Conservation (phyloP, 2,329 filamentous ascomycete genomes). For the Trichoderma brevicompactum region DNA sequence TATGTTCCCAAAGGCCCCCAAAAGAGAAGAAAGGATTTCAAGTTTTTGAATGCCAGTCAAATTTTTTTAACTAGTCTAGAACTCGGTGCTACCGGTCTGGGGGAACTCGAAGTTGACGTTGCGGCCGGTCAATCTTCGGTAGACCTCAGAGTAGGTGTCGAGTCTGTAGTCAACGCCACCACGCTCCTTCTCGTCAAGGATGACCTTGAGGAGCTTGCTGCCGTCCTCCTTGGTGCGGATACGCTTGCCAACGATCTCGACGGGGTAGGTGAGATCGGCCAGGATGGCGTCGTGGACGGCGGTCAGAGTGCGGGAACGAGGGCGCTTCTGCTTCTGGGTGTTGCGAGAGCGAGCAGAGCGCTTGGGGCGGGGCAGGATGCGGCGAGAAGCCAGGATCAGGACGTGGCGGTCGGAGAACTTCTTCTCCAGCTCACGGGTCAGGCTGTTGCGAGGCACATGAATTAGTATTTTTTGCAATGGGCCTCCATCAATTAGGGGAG, state of each 20-base stretch:
- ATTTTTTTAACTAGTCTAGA: slow-evolving; percentile 37
- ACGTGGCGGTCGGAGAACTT: slow-evolving; percentile 99
- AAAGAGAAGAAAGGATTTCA: background rate
- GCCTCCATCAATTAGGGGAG: background rate
- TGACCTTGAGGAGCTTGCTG: slow-evolving; percentile 97
- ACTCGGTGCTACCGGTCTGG: slow-evolving; percentile 74
- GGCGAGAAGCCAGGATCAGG: slow-evolving; percentile 97
- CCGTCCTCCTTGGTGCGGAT: slow-evolving; percentile 98
- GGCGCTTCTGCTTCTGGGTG: slow-evolving; percentile 98
- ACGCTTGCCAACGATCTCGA: slow-evolving; percentile 99
- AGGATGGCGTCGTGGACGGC: slow-evolving; percentile 99
- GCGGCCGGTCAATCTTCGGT: slow-evolving; percentile 96
- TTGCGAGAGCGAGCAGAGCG: slow-evolving; percentile 95
- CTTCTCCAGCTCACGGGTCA: slow-evolving; percentile 99
- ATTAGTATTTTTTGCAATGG: background rate
- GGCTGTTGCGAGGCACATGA: slow-evolving; percentile 55
- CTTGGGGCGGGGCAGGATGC: slow-evolving; percentile 98
- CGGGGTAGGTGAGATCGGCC: slow-evolving; percentile 96
- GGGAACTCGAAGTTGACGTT: slow-evolving; percentile 99
- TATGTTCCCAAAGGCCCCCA: slow-evolving; percentile 18
- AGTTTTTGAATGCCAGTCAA: slow-evolving; percentile 20
- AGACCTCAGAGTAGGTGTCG: slow-evolving; percentile 99
- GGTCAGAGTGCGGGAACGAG: slow-evolving; percentile 95
- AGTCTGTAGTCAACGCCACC: slow-evolving; percentile 99
- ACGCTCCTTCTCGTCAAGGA: slow-evolving; percentile 99